These are phyloP conservation scores for Colletotrichum sp. DNA, from an alignment of 2,329 filamentous ascomycete species.

Conservation along the genomic window DNA sequence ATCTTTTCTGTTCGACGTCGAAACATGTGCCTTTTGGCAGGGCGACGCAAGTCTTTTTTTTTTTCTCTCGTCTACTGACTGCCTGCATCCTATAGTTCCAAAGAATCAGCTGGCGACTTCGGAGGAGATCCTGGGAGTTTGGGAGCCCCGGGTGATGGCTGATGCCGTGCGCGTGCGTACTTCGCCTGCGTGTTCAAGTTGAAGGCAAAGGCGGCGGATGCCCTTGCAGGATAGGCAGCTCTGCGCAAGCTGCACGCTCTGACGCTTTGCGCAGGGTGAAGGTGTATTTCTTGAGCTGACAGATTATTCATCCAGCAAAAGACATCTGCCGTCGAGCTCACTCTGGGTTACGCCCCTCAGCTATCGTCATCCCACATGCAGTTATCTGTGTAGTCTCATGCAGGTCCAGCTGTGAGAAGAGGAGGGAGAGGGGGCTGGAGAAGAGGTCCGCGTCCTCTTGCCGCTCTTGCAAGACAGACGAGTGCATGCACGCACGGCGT, in stretches of 20 bases:
- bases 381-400: not conserved
- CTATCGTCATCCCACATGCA: not conserved
- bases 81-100: not conserved
- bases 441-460: not conserved
- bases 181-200: not conserved
- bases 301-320: not conserved
- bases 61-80: not conserved
- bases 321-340: not conserved
- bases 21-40: not conserved
- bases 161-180: not conserved
- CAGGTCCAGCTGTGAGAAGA: not conserved
- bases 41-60: not conserved
- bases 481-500: not conserved
- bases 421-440: not conserved
- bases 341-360: not conserved
- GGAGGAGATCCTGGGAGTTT: not conserved
- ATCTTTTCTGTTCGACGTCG: not conserved
- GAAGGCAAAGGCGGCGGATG: not conserved
- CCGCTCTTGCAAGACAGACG: not conserved
- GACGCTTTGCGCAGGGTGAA: not conserved
- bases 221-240: not conserved
- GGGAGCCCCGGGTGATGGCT: not conserved
- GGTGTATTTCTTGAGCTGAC: not conserved
- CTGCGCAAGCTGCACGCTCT: not conserved
- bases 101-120: not conserved